Conservation (phyloP, 2,329 filamentous ascomycete genomes). For the Aspergillus sp. region DNA sequence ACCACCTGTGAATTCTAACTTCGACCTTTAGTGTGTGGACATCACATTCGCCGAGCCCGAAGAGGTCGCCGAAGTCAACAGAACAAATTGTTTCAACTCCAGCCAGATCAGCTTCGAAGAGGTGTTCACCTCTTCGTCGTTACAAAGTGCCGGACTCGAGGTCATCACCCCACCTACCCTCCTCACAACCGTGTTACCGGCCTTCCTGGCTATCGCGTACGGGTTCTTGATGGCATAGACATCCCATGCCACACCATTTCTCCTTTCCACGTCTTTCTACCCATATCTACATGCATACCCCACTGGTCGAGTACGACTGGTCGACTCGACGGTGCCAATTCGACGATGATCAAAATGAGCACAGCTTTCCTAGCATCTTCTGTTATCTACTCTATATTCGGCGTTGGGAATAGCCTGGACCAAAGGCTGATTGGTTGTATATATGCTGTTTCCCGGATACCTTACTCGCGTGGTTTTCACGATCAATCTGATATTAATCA, state of each 20-base stretch:
- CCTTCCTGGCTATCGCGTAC: slow-evolving; percentile 24
- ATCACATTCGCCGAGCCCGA: slow-evolving; percentile 83
- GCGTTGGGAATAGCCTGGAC: not conserved
- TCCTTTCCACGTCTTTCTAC: not conserved
- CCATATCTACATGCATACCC: not conserved
- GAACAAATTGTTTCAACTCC: slow-evolving; percentile 86
- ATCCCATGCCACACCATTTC: not conserved
- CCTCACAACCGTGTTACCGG: slow-evolving; percentile 24
- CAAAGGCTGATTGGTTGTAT: not conserved
- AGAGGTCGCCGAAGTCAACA: slow-evolving; percentile 74
- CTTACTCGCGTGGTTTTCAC: not conserved
- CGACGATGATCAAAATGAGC: slow-evolving; percentile 6
- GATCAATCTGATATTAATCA: not conserved
- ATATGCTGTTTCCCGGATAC: not conserved
- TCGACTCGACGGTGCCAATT: not conserved
- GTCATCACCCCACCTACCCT: slow-evolving; percentile 13
- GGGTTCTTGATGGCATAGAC: slow-evolving; percentile 2
- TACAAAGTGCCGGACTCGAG: slow-evolving; percentile 25
- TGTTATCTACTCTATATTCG: not conserved
- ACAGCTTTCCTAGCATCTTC: not conserved
- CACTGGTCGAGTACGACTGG: slow-evolving; percentile 2
- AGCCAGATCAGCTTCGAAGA: slow-evolving; percentile 72
- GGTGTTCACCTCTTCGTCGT: slow-evolving; percentile 57
- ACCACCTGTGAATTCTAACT: not conserved
- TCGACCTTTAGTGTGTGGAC: slow-evolving; percentile 72